Evolutionary conservation across 148 eudicot species (phyloP).

Genomic region (Persicaria tinctoria): DNA sequence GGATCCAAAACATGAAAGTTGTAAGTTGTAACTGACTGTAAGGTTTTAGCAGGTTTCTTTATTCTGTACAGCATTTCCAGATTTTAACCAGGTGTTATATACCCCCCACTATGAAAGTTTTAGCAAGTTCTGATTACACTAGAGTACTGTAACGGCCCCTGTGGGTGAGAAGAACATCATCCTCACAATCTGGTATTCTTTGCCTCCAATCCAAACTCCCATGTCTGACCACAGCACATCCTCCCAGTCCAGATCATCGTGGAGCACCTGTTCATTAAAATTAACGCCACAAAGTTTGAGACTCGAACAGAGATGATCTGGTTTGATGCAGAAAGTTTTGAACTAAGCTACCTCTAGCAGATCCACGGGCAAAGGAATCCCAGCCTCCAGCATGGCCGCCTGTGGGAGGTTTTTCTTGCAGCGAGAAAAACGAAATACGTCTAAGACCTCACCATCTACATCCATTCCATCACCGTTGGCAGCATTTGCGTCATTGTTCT

Average conservation of each 20-base stretch:
- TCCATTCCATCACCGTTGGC: slow-evolving; percentile 41
- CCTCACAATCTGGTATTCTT: slow-evolving; percentile 70
- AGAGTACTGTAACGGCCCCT: not conserved
- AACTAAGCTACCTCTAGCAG: slow-evolving; percentile 57
- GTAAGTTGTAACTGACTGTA: not conserved
- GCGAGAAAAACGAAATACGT: slow-evolving; percentile 77
- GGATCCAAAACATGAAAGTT: not conserved
- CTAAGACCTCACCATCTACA: slow-evolving; percentile 18
- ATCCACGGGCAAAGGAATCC: slow-evolving; percentile 82
- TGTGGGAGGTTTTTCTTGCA: slow-evolving; percentile 91
- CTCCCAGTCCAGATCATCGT: slow-evolving; percentile 88
- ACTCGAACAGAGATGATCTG: not conserved
- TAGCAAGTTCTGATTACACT: not conserved
- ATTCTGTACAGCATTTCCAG: slow-evolving; percentile 1
- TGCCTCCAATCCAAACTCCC: slow-evolving; percentile 78
- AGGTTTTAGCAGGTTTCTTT: not conserved
- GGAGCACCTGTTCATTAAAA: slow-evolving; percentile 49
- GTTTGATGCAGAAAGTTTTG: not conserved
- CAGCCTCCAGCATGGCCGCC: slow-evolving; percentile 51
- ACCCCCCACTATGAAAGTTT: not conserved
- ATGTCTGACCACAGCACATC: slow-evolving; percentile 89
- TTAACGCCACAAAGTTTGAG: too few relatives aligned
- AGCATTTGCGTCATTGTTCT: slow-evolving; percentile 42
- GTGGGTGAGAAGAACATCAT: slow-evolving; percentile 67
- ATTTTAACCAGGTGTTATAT: not conserved